Percentiles rank a stretch among this genome's conserved stretches.
These are phyloP conservation scores for Coccomyxa subellipsoidea DNA, from an alignment of 163 green algal genomes.

Conservation along the genomic window DNA sequence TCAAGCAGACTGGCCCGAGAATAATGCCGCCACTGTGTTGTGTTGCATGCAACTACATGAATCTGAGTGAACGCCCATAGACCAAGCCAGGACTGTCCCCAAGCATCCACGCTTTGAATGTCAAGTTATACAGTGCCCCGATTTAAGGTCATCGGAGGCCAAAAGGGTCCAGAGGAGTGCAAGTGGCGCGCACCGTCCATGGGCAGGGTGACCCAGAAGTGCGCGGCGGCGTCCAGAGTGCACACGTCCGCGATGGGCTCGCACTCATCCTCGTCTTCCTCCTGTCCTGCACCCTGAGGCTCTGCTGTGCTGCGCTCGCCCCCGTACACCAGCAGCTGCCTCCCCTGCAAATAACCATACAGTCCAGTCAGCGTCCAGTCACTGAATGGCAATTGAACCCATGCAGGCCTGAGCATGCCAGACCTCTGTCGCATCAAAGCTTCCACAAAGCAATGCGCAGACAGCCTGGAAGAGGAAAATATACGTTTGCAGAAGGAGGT, in stretches of 20 bases:
- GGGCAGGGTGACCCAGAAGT: slow-evolving; percentile 1
- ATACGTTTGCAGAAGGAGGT: too few species aligned
- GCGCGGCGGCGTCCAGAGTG: background rate
- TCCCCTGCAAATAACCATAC: background rate
- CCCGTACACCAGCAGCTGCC: slow-evolving; percentile 9
- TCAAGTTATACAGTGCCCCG: too few species aligned
- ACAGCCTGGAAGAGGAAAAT: too few species aligned
- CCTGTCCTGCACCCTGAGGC: background rate
- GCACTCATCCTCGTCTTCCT: slow-evolving; percentile 7
- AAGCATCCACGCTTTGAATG: too few species aligned
- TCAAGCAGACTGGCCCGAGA: too few species aligned
- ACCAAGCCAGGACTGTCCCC: too few species aligned
- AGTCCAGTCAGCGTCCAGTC: background rate
- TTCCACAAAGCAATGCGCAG: too few species aligned
- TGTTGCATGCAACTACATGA: too few species aligned
- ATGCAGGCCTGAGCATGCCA: background rate
- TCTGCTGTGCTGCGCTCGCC: slow-evolving; percentile 4
- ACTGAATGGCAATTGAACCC: background rate
- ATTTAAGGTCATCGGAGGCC: too few species aligned
- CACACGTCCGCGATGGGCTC: slow-evolving; percentile 3
- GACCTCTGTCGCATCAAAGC: background rate
- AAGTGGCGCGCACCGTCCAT: background rate
- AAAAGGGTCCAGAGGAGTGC: too few species aligned
- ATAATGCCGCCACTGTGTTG: too few species aligned
- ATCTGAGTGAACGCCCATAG: too few species aligned